These are phyloP conservation scores for Olyra latifolia DNA, from an alignment of 176 grass and related monocot genomes.

Conservation along the genomic window DNA sequence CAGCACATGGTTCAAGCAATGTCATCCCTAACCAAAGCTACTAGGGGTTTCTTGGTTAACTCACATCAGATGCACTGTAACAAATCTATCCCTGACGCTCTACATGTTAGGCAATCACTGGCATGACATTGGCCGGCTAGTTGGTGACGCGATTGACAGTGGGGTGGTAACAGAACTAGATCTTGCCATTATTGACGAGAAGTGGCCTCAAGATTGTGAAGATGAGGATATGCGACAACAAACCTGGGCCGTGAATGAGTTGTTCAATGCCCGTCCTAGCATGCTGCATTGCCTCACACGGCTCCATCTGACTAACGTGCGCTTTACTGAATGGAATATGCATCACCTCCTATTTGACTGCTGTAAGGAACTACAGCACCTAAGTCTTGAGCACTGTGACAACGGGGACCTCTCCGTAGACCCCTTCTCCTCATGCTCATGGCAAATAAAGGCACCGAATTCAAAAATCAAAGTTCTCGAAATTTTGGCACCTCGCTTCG, in stretches of 20 bases:
- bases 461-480: too few relatives aligned
- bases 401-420: too few relatives aligned
- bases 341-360: neutral
- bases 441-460: too few relatives aligned
- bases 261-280: neutral
- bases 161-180: neutral
- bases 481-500: too few relatives aligned
- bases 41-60: neutral
- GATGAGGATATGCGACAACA: neutral
- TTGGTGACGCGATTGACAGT: neutral
- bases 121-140: neutral
- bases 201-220: neutral
- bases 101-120: neutral
- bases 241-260: neutral
- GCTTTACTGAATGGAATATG: neutral
- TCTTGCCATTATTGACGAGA: neutral
- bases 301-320: neutral
- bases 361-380: neutral
- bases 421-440: too few relatives aligned
- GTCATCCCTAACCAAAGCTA: neutral
- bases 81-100: neutral
- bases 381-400: neutral
- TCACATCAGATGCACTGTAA: neutral
- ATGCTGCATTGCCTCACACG: neutral
- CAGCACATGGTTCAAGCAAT: neutral